A percentile compares a stretch with the other conserved stretches of the same genome.
These are phyloP conservation scores for Hyphopichia wangnamkhiaoensis DNA, from an alignment of 1,139 yeast genomes.

Conservation along the genomic window DNA sequence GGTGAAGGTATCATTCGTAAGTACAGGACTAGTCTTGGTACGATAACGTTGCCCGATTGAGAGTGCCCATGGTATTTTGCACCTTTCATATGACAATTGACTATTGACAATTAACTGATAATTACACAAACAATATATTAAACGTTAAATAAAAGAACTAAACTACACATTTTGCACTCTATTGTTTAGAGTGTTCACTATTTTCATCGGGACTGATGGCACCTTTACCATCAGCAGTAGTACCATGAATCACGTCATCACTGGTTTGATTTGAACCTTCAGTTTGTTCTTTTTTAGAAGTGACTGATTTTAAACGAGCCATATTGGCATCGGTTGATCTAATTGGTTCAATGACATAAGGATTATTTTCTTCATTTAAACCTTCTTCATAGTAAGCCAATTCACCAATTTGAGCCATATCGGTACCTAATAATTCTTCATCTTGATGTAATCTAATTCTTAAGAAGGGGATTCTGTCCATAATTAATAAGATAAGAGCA, in stretches of 20 bases:
- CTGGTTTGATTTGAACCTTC: conserved; percentile 14
- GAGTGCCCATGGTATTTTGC: too few relatives aligned
- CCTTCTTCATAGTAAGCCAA: conserved; percentile 68
- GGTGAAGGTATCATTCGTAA: too few relatives aligned
- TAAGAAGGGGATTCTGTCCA: conserved; percentile 83
- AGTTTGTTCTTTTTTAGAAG: conserved; percentile 15
- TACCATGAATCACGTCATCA: conserved; percentile 21
- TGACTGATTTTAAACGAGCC: conserved; percentile 33
- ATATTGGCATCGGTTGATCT: conserved; percentile 56
- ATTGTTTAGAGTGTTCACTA: conserved; percentile 20
- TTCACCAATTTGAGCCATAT: conserved; percentile 86
- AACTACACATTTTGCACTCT: too few relatives aligned
- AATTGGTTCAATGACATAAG: conserved; percentile 75
- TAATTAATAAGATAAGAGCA: conserved; percentile 61
- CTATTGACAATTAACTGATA: too few relatives aligned
- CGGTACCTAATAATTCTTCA: conserved; percentile 89
- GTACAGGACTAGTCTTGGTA: too few relatives aligned
- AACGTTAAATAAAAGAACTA: too few relatives aligned
- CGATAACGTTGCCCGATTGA: too few relatives aligned
- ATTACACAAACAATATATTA: too few relatives aligned
- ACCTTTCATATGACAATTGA: too few relatives aligned
- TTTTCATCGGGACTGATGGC: conserved; percentile 22
- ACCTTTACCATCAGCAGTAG: conserved; percentile 20
- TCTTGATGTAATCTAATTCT: conserved; percentile 85
- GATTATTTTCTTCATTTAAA: conserved; percentile 25